Evolutionary conservation across 805 yeast genomes (phyloP), one percentile per base, ranked within the genome.

Genomic region (Komagataella populi): DNA sequence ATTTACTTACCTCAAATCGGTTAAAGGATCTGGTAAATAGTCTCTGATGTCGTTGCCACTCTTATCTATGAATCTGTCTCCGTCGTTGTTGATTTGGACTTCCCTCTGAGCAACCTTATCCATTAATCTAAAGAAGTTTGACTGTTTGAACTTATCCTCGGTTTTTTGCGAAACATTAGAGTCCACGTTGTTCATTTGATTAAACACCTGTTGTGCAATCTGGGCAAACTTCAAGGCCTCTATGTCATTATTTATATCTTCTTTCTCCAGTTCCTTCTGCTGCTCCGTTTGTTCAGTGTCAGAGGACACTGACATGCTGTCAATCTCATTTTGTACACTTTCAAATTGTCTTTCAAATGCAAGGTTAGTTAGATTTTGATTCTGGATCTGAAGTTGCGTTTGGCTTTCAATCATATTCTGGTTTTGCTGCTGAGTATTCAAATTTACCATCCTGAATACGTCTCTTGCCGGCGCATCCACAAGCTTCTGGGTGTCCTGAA

Each of bases 71-170:
- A 73, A 64, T 52, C 63, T 66, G 51, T 69, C 66, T n/a, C 70
- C 69, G 2, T 59, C 57, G 14, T 58, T 54, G 48, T 62, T 61
- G 6, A 73, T 55, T 51, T 69, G 73, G 46, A 72, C 70, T 54
- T 70, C 61, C 48, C 71, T 63, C 12, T 60, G 60, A 16, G 72
- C 64, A 6, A 73, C 69, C 54, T 55, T 59, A 39, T 63, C 57
- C 77, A 73, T 73, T 36, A 73, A 58, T 51, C 69, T 68, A 51
- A 73, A 56, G 51, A 73, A 73, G 16, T 63, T 63, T 6, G 73
- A 69, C 49, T 68, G 66, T 55, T 65, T 62, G 55, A 72, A 71
- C 54, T 72, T 72, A 23, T 52, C 49, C 2, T 60, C 56, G 1
- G 74, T 69, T 12, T 60, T 59, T 3, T 53, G 52, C 12, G 71